Percentiles rank a stretch among this genome's conserved stretches.
These are phyloP conservation scores for Penicillium sp. DNA, from an alignment of 2,329 filamentous ascomycete species.

Conservation along the genomic window DNA sequence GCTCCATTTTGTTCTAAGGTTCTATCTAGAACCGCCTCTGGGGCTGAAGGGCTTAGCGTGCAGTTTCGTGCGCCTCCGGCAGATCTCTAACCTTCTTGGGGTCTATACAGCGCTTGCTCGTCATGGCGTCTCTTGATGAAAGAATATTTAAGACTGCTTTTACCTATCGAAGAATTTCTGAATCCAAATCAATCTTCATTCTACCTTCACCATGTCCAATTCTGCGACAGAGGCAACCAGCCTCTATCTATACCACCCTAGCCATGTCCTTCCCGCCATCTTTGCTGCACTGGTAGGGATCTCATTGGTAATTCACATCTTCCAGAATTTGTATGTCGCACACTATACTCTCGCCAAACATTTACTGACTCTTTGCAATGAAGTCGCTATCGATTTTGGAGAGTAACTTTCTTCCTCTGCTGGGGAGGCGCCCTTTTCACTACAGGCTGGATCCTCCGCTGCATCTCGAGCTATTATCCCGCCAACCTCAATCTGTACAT, in stretches of 20 bases:
- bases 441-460: conserved; percentile 37
- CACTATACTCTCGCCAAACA: background rate
- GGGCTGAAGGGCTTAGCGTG: background rate
- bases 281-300: conserved; percentile 33
- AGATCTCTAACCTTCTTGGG: conserved; percentile 5
- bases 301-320: conserved; percentile 31
- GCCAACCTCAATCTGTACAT: conserved; percentile 32
- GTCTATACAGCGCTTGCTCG: conserved; percentile 4
- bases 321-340: conserved; percentile 34
- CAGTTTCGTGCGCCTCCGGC: background rate
- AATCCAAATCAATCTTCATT: background rate
- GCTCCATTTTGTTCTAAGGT: background rate
- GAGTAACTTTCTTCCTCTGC: conserved; percentile 37
- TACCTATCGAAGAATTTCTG: background rate
- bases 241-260: conserved; percentile 32
- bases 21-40: background rate
- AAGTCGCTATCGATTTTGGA: conserved; percentile 34
- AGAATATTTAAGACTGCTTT: conserved; percentile 10
- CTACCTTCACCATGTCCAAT: background rate
- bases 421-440: conserved; percentile 39
- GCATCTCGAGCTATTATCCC: conserved; percentile 30
- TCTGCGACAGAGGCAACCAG: conserved; percentile 7
- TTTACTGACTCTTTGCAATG: background rate
- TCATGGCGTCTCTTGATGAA: background rate
- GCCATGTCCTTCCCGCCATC: conserved; percentile 32